Evolutionary conservation across 345 rosid genomes (phyloP), one percentile per base, ranked within the genome.

Genomic region (Alliaria petiolata): DNA sequence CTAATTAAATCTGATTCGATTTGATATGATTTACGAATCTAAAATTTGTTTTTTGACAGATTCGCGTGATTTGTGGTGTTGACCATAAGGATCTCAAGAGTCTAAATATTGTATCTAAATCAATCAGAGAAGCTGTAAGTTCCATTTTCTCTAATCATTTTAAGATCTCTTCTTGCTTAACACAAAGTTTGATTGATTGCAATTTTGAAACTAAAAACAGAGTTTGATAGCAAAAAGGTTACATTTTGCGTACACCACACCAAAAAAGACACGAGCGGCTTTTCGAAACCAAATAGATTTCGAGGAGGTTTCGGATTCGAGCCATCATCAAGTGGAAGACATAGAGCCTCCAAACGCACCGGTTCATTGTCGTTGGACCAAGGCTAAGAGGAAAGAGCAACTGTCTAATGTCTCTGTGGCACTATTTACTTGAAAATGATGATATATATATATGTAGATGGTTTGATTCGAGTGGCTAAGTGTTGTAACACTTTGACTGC

Each of bases 81-180:
- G 83, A 86, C 71, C 95, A 89, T 53, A 86, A 82, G 3, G 97
- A 93, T 79, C 75, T 93, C 65, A 82, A 84, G 69, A 90, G 78
- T 78, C 87, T 93, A 17, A 56, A 59, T 13, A 59, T 59, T 22
- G 96, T 91, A 31, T 93, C 97, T 3, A 86, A 83, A 78, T 38
- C 82, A 12, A 80, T 93, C 39, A 80, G 78, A 74, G 92, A 91
- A 79, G 92, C 92, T 68, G 97, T 91, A 67, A 86, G 93, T 81
- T 70, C 8, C 8, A 30, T 20, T 51, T 4, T 22, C 2, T 8
- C 4, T 8, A 6, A 43, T 70, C 22, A 36, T 14, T 39, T 38
- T n/a, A 25, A 49, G 31, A 22, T 78, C 38, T 47, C 8, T 30
- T 38, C 14, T 35, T 12, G n/a, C 31, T 72, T 28, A 28, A 4